Evolutionary conservation across 768 basidiomycete genomes (phyloP).

Genomic region (Gymnopilus dilepis): DNA sequence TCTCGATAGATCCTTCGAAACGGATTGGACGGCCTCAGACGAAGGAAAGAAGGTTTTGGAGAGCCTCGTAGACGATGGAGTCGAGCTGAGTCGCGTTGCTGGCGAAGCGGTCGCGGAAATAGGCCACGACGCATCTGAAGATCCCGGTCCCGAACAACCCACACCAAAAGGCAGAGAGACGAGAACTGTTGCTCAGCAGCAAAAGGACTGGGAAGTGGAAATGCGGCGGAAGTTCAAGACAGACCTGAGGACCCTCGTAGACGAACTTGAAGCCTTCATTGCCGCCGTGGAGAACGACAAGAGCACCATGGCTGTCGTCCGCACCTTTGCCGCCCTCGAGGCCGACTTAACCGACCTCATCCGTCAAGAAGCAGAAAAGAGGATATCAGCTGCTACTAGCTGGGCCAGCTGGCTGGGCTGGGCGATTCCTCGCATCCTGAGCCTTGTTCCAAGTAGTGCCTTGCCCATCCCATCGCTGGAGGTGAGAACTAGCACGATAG

Average conservation of each 20-base stretch:
- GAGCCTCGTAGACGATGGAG: constrained; percentile 26
- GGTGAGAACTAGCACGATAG: constrained; percentile 37
- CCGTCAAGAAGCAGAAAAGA: constrained; percentile 2
- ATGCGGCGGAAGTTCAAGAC: constrained; percentile 21
- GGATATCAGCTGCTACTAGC: neutral
- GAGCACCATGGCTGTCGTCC: constrained; percentile 31
- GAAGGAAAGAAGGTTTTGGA: constrained; percentile 24
- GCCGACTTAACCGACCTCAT: constrained; percentile 19
- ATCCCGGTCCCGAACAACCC: neutral
- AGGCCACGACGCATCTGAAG: constrained; percentile 12
- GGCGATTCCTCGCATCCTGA: constrained; percentile 37
- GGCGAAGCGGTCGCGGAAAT: constrained; percentile 24
- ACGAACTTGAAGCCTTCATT: constrained; percentile 25
- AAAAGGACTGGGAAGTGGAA: constrained; percentile 6
- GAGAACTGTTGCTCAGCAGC: neutral
- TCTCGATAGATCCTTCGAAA: constrained; percentile 28
- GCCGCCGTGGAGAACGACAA: constrained; percentile 28
- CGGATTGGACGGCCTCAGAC: constrained; percentile 28
- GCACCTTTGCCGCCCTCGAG: constrained; percentile 22
- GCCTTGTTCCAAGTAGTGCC: constrained; percentile 29
- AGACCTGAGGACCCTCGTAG: constrained; percentile 20
- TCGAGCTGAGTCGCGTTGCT: constrained; percentile 26
- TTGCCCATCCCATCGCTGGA: constrained; percentile 46
- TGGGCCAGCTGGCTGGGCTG: constrained; percentile 38
- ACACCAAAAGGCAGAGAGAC: neutral